Percentiles rank a stretch among this genome's conserved stretches.
Conservation (phyloP, 202 grass and related monocot species). For the Panicum hallii region DNA sequence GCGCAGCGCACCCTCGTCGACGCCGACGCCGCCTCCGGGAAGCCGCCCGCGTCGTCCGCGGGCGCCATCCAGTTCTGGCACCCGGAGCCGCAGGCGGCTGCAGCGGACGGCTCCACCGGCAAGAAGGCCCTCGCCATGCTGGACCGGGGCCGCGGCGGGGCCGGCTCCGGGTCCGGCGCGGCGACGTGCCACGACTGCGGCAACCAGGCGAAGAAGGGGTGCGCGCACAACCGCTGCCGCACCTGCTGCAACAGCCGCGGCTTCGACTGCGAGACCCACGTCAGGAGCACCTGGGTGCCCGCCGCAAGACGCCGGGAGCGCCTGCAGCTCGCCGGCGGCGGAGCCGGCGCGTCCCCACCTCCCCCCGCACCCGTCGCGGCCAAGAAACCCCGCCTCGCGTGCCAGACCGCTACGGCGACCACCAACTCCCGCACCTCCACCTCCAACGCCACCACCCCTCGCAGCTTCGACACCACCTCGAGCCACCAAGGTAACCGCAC, state of each 20-base stretch:
- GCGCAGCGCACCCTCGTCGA: slow-evolving; percentile 61
- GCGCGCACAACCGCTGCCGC: slow-evolving; percentile 79
- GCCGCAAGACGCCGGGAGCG: slow-evolving; percentile 78
- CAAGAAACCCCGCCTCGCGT: slow-evolving; percentile 81
- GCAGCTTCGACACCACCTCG: slow-evolving; percentile 83
- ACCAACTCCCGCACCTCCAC: slow-evolving; percentile 79
- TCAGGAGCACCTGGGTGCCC: slow-evolving; percentile 98
- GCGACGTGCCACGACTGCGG: slow-evolving; percentile 90
- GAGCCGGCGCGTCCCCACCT: slow-evolving; percentile 32
- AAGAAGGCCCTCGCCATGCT: slow-evolving; percentile 62
- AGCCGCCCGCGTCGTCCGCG: not conserved
- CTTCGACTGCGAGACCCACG: slow-evolving; percentile 83
- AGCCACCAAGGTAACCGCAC: slow-evolving; percentile 76
- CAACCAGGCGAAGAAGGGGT: slow-evolving; percentile 99
- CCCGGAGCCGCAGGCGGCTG: slow-evolving; percentile 31
- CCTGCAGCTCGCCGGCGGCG: slow-evolving; percentile 39
- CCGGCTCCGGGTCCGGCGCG: slow-evolving; percentile 27
- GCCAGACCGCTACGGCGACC: slow-evolving; percentile 46
- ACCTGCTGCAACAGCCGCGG: slow-evolving; percentile 97
- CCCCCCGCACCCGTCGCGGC: slow-evolving; percentile 23
- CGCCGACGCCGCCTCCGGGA: slow-evolving; percentile 13
- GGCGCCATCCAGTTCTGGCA: slow-evolving; percentile 83
- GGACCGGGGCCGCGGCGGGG: slow-evolving; percentile 46
- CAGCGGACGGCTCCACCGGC: slow-evolving; percentile 34
- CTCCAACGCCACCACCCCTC: slow-evolving; percentile 81